Evolutionary conservation across 2,329 filamentous ascomycete species (phyloP).

Genomic region (Zasmidium cellare): DNA sequence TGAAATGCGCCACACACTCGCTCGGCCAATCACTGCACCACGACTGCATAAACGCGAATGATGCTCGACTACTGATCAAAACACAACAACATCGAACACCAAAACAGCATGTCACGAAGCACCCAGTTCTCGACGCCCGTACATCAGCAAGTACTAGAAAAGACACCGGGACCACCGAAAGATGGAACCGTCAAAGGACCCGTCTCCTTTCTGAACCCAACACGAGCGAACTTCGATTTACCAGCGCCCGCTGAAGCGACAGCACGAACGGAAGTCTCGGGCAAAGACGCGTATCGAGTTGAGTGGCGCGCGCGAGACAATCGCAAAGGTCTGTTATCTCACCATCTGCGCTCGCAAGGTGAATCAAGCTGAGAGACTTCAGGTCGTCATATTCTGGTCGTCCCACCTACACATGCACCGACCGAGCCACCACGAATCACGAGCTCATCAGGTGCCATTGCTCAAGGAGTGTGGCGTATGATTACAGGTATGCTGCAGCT

Average conservation of each 20-base stretch:
- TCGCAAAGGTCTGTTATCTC: constrained; percentile 4
- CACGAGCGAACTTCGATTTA: constrained; percentile 1
- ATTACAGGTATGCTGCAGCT: constrained; percentile 46
- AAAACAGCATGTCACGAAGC: neutral
- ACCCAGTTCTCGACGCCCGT: neutral
- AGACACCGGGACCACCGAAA: neutral
- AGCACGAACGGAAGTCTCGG: neutral
- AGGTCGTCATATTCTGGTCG: constrained; percentile 38
- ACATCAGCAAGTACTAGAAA: constrained; percentile 3
- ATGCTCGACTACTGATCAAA: neutral
- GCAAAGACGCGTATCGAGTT: neutral
- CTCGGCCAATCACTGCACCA: neutral
- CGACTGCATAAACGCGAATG: neutral
- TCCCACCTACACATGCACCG: constrained; percentile 22
- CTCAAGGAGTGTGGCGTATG: constrained; percentile 49
- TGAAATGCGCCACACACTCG: neutral
- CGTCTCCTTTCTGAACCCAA: constrained; percentile 8
- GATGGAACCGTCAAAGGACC: neutral
- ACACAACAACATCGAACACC: neutral
- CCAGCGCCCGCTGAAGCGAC: neutral
- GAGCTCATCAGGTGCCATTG: constrained; percentile 32
- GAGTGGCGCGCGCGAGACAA: constrained; percentile 13
- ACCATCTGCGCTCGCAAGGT: neutral
- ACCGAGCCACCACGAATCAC: constrained; percentile 36
- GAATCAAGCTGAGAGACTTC: neutral